Evolutionary conservation across 139 green algal genomes (phyloP), one percentile per base, ranked within the genome.

Genomic region (Chlamydomonas sphaeroides): DNA sequence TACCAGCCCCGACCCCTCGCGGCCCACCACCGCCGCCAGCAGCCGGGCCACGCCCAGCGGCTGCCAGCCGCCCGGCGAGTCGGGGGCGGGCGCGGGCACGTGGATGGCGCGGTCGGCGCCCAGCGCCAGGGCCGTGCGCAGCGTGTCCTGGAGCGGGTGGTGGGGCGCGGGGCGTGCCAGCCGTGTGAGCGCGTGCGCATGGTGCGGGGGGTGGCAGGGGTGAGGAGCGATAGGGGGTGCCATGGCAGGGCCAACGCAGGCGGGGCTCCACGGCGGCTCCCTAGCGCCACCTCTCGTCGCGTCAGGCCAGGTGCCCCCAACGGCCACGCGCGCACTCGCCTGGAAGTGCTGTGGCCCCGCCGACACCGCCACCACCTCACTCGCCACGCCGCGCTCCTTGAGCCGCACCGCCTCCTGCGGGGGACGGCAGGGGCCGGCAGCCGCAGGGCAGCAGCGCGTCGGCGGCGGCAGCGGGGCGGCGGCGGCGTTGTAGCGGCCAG

Each of bases 81-180:
- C 23, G 56, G 17, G 1, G 56, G 20, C 23, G 1, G 56, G 23
- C 23, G 56, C 56, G 18, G 56, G 51, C 26, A 99, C 89, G 68
- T 98, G 96, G 32, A 97, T 62, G 15, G 86, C 96, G 11, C 92
- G 78, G 89, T 99, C 96, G 8, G 93, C 94, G 30, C 96, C 96
- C 92, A 99, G 95, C 0, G 96, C 96, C 45, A 98, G 88, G 7
- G 95, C 96, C 23, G 93, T 96, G 14, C 96, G 89, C 42, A 98
- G 85, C 25, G 91, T 94, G 53, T 98, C 95, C 90, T 96, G 88
- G 66, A 78, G 42, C 11, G 45, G 21, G 32, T 3, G 35, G 28
- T 41, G 41, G 26, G 42, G 7, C 7, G 42, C 25, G 65, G 28
- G 59, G 59, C 5, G 59, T 17, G 59, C 7, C 7, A 36, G 59